A percentile compares a stretch with the other conserved stretches of the same genome.
Conservation (phyloP, 768 basidiomycete species). For the Hericium alpestre region DNA sequence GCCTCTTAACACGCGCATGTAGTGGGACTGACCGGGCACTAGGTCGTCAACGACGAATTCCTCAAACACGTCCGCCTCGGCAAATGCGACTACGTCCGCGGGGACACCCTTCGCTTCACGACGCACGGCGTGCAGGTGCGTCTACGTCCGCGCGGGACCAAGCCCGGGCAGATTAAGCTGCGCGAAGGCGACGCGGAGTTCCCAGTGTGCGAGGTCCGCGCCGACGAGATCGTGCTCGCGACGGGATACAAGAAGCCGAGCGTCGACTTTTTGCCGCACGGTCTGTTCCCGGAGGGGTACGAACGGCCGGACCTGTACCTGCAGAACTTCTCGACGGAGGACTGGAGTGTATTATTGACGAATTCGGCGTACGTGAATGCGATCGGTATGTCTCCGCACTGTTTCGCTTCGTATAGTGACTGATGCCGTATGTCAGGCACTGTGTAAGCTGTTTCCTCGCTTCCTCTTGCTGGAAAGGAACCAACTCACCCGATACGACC, state of each 20-base stretch:
- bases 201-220: slow-evolving; percentile 18
- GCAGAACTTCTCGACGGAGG: slow-evolving; percentile 44
- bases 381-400: slow-evolving; percentile 25
- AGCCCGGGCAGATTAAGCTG: slow-evolving; percentile 15
- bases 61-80: slow-evolving; percentile 33
- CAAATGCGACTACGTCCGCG: slow-evolving; percentile 35
- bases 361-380: slow-evolving; percentile 42
- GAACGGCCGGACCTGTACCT: slow-evolving; percentile 42
- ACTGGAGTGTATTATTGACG: slow-evolving; percentile 41
- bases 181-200: slow-evolving; percentile 15
- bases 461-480: neutral
- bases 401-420: neutral
- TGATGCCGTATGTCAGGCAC: slow-evolving; percentile 9
- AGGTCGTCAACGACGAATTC: slow-evolving; percentile 45
- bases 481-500: neutral
- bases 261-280: slow-evolving; percentile 33
- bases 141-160: slow-evolving; percentile 24
- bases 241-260: slow-evolving; percentile 41
- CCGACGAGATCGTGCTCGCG: slow-evolving; percentile 41
- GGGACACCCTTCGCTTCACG: slow-evolving; percentile 32
- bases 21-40: neutral
- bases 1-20: neutral
- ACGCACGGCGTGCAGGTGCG: slow-evolving; percentile 27
- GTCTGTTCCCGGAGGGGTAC: slow-evolving; percentile 41
- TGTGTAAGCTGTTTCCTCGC: slow-evolving; percentile 15